phyloP scores from a whole-genome alignment of 148 eudicot species.

The Rhododendron ovatum region DNA sequence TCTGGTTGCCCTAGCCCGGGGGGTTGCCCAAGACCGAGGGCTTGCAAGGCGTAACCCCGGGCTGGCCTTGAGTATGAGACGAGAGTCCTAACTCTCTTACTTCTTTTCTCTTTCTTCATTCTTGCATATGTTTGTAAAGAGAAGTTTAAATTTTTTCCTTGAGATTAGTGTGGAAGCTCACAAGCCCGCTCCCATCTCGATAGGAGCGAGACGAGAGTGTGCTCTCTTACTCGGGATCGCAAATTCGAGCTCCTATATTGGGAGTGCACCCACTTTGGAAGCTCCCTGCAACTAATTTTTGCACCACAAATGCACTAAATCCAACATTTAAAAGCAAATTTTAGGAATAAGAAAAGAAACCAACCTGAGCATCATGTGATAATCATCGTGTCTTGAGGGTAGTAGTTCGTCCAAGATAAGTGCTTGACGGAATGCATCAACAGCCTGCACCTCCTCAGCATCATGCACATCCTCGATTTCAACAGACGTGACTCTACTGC shows the following conservation, averaged over 20 bases:
- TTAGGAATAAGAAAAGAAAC: slow-evolving; percentile 2
- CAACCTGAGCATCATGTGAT: slow-evolving; percentile 68
- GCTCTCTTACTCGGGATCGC: neutral
- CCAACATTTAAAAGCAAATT: neutral
- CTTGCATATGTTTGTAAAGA: neutral
- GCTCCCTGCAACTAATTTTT: neutral
- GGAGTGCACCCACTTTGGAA: neutral
- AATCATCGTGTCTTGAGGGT: slow-evolving; percentile 56
- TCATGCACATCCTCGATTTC: slow-evolving; percentile 64
- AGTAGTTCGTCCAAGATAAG: slow-evolving; percentile 48
- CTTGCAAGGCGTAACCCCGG: no score
- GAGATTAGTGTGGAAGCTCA: neutral
- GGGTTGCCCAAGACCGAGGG: no score
- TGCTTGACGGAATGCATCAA: slow-evolving; percentile 55
- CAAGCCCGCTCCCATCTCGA: neutral
- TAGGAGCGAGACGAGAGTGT: neutral
- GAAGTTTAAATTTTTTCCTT: neutral
- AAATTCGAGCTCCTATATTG: neutral
- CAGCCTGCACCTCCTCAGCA: slow-evolving; percentile 56
- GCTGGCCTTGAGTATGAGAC: no score
- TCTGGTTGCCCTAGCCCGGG: no score
- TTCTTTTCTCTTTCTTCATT: neutral
- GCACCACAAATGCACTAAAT: neutral
- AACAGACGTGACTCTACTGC: slow-evolving; percentile 79
- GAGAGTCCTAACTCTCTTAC: neutral